These are phyloP conservation scores for Colletotrichum sp. DNA, from an alignment of 2,329 filamentous ascomycete genomes.

Conservation along the genomic window DNA sequence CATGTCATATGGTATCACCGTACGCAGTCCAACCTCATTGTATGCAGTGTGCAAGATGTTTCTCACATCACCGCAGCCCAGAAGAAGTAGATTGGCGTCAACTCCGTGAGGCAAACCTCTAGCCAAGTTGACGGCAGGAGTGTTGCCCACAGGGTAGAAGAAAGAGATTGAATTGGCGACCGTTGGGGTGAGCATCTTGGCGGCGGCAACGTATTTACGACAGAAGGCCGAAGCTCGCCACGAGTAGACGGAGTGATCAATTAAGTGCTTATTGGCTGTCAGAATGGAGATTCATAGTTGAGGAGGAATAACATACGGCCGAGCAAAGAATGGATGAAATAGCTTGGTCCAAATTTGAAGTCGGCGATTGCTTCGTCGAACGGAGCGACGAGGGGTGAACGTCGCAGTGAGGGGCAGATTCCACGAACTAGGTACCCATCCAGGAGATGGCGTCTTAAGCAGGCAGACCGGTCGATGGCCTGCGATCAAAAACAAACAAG, in stretches of 20 bases:
- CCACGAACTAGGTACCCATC: not conserved
- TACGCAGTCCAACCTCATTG: constrained; percentile 40
- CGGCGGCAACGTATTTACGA: not conserved
- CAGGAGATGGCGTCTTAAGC: not conserved
- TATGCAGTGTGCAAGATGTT: constrained; percentile 61
- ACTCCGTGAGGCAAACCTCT: constrained; percentile 50
- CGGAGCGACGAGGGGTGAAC: not conserved
- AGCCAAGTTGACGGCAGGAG: constrained; percentile 54
- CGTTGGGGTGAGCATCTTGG: constrained; percentile 42
- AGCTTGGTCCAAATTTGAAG: not conserved
- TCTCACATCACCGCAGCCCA: constrained; percentile 61
- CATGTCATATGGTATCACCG: constrained; percentile 29
- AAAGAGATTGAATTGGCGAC: constrained; percentile 32
- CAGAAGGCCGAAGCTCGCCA: not conserved
- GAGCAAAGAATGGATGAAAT: not conserved
- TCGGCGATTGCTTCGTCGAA: not conserved
- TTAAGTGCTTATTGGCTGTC: not conserved
- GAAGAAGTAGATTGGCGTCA: constrained; percentile 53
- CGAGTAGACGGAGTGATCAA: not conserved
- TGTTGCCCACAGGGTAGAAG: constrained; percentile 58
- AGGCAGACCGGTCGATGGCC: not conserved
- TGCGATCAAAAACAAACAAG: not conserved
- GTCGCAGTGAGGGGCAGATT: not conserved
- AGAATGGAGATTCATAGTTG: not conserved
- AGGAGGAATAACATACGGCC: not conserved